These are phyloP conservation scores for Monosporascus sp. DNA, from an alignment of 2,329 filamentous ascomycete genomes.

Conservation along the genomic window DNA sequence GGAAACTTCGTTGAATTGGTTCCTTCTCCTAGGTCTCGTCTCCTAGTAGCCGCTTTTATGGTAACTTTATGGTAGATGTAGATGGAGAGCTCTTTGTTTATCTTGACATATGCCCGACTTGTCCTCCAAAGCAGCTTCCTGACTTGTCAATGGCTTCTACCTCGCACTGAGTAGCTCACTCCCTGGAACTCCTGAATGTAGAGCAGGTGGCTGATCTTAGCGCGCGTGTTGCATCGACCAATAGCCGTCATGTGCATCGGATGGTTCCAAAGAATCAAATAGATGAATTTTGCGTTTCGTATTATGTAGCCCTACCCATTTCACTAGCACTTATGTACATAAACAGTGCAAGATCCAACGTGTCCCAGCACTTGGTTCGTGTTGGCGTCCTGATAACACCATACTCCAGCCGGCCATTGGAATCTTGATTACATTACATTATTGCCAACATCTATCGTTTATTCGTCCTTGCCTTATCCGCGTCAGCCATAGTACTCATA, in stretches of 20 bases:
- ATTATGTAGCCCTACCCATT: too few species aligned
- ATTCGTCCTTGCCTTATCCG: background rate
- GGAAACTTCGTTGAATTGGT: background rate
- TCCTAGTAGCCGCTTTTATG: background rate
- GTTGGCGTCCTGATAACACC: conserved; percentile 8
- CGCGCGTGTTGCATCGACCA: too few species aligned
- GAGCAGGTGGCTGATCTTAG: too few species aligned
- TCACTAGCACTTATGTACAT: too few species aligned
- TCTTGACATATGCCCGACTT: too few species aligned
- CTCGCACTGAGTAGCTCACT: too few species aligned
- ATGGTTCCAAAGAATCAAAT: too few species aligned
- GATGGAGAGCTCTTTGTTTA: conserved; percentile 3
- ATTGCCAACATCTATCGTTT: conserved; percentile 2
- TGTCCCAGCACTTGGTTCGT: conserved; percentile 24
- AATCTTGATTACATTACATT: conserved; percentile 15
- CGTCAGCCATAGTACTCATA: background rate
- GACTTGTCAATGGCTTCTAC: background rate
- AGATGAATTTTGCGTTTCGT: too few species aligned
- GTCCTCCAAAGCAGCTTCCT: background rate
- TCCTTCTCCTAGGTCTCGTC: background rate
- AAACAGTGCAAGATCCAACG: conserved; percentile 4
- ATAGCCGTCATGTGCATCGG: too few species aligned
- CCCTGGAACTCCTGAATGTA: too few species aligned
- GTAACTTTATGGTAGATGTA: background rate
- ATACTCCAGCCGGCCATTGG: background rate